Evolutionary conservation across 2,329 filamentous ascomycete genomes (phyloP).

Genomic region (Colletotrichum eleusines): DNA sequence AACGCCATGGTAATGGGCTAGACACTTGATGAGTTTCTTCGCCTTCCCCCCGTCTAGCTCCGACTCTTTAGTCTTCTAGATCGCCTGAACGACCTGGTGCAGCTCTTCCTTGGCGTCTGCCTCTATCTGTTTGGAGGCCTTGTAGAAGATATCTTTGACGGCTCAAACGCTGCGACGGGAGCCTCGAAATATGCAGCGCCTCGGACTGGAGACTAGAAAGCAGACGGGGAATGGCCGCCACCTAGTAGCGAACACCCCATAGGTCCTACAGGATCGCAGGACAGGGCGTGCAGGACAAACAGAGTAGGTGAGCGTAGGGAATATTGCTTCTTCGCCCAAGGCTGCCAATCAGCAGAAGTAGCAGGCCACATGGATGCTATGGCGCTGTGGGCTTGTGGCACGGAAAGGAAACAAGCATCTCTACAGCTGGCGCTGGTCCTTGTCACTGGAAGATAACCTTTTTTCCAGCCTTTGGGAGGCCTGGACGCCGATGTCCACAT

Average conservation of each 20-base stretch:
- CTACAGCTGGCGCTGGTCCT: slow-evolving; percentile 7
- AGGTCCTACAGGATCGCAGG: slow-evolving; percentile 2
- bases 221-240: neutral
- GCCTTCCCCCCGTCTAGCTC: slow-evolving; percentile 41
- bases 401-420: slow-evolving; percentile 30
- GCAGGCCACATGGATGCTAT: neutral
- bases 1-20: slow-evolving; percentile 45
- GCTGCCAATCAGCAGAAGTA: slow-evolving; percentile 21
- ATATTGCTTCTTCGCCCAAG: slow-evolving; percentile 26
- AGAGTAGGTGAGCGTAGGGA: slow-evolving; percentile 19
- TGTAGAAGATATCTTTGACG: neutral
- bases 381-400: slow-evolving; percentile 16
- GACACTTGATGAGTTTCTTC: slow-evolving; percentile 43
- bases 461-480: neutral
- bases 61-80: slow-evolving; percentile 35
- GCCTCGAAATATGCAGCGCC: neutral
- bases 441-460: slow-evolving; percentile 2
- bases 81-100: slow-evolving; percentile 38
- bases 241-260: neutral
- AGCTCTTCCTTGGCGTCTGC: slow-evolving; percentile 41
- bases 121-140: neutral
- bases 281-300: slow-evolving; percentile 14
- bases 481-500: neutral
- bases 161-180: neutral
- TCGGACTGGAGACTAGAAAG: neutral